Evolutionary conservation across 768 basidiomycete species (phyloP).

Genomic region (Podaxis rugospora): DNA sequence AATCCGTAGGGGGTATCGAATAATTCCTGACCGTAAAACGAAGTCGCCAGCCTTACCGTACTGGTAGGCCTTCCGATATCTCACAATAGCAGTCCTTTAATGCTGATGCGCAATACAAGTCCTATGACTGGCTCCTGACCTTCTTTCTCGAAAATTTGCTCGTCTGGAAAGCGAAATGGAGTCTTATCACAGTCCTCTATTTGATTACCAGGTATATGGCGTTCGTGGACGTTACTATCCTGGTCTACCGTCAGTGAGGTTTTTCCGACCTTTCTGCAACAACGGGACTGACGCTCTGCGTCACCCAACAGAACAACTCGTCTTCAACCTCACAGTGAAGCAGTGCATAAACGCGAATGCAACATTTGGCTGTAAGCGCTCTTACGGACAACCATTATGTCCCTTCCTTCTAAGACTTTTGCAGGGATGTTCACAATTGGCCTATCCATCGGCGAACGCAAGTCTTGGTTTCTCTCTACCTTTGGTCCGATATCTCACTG

Average conservation of each 20-base stretch:
- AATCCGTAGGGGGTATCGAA: neutral
- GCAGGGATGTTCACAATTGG: neutral
- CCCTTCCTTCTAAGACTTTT: neutral
- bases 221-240: constrained; percentile 2
- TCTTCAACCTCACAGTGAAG: neutral
- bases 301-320: neutral
- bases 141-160: neutral
- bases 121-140: neutral
- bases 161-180: constrained; percentile 7
- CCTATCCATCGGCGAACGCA: neutral
- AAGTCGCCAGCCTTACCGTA: neutral
- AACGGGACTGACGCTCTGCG: neutral
- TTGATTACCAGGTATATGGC: constrained; percentile 11
- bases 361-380: neutral
- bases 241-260: neutral
- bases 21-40: neutral
- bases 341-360: neutral
- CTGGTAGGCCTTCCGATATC: neutral
- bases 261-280: neutral
- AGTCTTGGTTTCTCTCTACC: neutral
- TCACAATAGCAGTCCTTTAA: neutral
- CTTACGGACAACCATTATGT: neutral
- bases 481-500: neutral
- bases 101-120: neutral
- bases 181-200: constrained; percentile 7